Conservation (phyloP, 2,329 filamentous ascomycete genomes). For the Trichophyton rubrum region DNA sequence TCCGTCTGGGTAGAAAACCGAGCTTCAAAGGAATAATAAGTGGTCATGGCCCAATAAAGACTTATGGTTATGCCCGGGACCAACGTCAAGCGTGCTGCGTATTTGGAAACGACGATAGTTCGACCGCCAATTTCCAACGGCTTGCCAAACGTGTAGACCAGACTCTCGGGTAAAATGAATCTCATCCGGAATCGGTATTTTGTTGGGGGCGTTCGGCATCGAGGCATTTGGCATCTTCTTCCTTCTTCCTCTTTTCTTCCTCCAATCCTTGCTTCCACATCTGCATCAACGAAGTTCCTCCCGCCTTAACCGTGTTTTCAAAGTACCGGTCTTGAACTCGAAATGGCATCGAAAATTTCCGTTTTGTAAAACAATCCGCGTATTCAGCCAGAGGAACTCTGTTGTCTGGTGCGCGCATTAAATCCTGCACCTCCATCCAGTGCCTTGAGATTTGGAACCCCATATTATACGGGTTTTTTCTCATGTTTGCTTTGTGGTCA, state of each 20-base stretch:
- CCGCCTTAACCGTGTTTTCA: conserved; percentile 16
- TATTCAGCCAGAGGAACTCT: conserved; percentile 20
- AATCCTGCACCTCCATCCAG: conserved; percentile 20
- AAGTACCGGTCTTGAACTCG: conserved; percentile 15
- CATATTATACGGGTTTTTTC: conserved; percentile 24
- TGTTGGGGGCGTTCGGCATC: neutral
- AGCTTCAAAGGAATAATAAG: no score
- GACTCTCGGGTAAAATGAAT: neutral
- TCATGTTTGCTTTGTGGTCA: conserved; percentile 20
- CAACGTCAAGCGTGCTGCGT: neutral
- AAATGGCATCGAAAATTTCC: conserved; percentile 16
- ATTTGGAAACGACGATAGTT: neutral
- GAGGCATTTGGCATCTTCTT: neutral
- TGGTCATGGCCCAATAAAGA: no score
- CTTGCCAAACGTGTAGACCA: no score
- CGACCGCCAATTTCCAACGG: neutral
- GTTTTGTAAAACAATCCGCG: conserved; percentile 22
- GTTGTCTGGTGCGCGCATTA: conserved; percentile 12
- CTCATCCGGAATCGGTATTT: neutral
- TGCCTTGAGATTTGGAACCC: conserved; percentile 17
- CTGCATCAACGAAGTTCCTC: conserved; percentile 13
- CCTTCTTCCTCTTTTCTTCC: neutral
- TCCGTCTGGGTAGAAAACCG: no score
- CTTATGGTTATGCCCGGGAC: no score
- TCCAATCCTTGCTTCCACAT: conserved; percentile 8